phyloP scores from a whole-genome alignment of 2,329 filamentous ascomycete genomes.

The Alternaria viburni region DNA sequence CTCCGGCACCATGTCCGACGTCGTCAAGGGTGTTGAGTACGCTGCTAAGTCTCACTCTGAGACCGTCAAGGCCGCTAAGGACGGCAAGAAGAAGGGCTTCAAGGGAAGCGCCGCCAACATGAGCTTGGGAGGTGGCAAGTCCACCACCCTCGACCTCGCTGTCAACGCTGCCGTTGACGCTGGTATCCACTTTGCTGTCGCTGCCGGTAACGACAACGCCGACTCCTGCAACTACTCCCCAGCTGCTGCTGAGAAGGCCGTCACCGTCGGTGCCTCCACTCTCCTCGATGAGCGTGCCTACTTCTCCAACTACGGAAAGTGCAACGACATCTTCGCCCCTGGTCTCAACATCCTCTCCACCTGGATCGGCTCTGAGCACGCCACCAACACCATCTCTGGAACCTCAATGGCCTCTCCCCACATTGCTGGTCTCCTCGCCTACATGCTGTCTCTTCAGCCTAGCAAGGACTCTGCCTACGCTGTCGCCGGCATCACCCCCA shows the following conservation, averaged over 20 bases:
- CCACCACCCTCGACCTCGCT: slow-evolving; percentile 83
- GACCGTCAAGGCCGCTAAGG: slow-evolving; percentile 79
- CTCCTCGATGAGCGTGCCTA: slow-evolving; percentile 95
- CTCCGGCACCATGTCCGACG: slow-evolving; percentile 97
- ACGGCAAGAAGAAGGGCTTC: slow-evolving; percentile 92
- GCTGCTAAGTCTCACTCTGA: slow-evolving; percentile 81
- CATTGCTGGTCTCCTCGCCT: slow-evolving; percentile 93
- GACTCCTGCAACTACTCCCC: slow-evolving; percentile 99
- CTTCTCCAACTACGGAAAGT: slow-evolving; percentile 99
- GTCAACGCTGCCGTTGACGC: slow-evolving; percentile 92
- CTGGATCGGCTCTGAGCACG: slow-evolving; percentile 96
- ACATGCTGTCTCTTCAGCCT: slow-evolving; percentile 96
- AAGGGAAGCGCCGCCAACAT: slow-evolving; percentile 99
- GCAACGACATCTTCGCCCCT: slow-evolving; percentile 98
- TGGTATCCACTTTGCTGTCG: slow-evolving; percentile 96
- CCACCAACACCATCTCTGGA: slow-evolving; percentile 98
- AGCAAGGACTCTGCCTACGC: slow-evolving; percentile 88
- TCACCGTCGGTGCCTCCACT: slow-evolving; percentile 95
- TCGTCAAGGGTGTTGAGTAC: slow-evolving; percentile 97
- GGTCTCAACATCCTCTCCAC: slow-evolving; percentile 97
- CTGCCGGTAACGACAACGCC: slow-evolving; percentile 97
- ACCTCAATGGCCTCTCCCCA: slow-evolving; percentile 99
- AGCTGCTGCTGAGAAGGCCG: slow-evolving; percentile 85
- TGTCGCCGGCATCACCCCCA: slow-evolving; percentile 86
- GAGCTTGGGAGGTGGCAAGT: slow-evolving; percentile 98